Conservation (phyloP, 441 rosid species). For the Codiaeum variegatum region DNA sequence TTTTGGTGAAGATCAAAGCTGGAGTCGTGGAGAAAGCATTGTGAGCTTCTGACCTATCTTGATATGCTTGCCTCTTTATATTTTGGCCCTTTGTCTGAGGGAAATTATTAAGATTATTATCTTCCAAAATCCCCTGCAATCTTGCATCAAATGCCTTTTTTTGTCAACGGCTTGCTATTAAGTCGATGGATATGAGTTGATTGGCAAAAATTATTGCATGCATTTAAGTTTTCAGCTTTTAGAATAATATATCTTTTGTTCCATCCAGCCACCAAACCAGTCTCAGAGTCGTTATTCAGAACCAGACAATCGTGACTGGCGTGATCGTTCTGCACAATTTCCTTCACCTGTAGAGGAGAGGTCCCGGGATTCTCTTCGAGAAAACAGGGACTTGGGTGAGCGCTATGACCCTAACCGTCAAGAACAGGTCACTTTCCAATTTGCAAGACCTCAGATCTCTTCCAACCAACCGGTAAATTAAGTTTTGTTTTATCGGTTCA, state of each 20-base stretch:
- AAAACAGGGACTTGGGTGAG: constrained; percentile 43
- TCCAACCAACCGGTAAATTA: constrained; percentile 53
- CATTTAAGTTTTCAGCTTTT: neutral
- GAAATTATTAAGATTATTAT: neutral
- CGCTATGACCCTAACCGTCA: constrained; percentile 50
- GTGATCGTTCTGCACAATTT: constrained; percentile 56
- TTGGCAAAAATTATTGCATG: neutral
- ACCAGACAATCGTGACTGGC: constrained; percentile 92
- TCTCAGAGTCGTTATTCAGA: constrained; percentile 63
- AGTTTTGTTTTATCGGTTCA: neutral
- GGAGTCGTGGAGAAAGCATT: constrained; percentile 66
- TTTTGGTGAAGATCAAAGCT: constrained; percentile 71
- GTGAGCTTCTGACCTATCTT: constrained; percentile 36
- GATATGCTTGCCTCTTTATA: neutral
- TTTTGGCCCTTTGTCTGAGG: neutral
- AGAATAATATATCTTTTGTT: neutral
- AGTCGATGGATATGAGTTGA: neutral
- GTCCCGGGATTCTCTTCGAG: constrained; percentile 55
- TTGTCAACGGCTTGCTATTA: neutral
- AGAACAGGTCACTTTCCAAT: constrained; percentile 53
- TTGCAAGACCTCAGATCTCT: constrained; percentile 37
- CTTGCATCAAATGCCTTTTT: neutral
- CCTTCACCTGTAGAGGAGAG: constrained; percentile 63
- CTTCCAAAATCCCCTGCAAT: neutral
- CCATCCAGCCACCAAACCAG: constrained; percentile 43